Conservation (phyloP, 1,284 basidiomycete species). For the Sparassis latifolia region DNA sequence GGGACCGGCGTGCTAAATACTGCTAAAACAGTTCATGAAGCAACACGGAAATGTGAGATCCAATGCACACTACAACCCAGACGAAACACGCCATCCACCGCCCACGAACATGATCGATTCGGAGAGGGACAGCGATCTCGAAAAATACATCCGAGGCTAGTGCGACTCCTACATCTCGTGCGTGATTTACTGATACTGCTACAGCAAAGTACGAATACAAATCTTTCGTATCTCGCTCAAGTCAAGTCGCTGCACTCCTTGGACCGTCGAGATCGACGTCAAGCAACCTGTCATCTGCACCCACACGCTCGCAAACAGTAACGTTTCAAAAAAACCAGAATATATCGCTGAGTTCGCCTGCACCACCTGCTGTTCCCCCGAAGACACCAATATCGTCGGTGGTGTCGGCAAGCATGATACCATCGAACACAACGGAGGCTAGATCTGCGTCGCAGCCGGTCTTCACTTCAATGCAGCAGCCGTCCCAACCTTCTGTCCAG, state of each 20-base stretch:
- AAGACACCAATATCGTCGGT: background rate
- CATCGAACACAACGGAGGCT: slow-evolving; percentile 9
- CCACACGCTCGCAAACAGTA: slow-evolving; percentile 14
- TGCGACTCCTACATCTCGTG: slow-evolving; percentile 9
- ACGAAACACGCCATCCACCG: slow-evolving; percentile 70
- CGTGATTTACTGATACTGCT: slow-evolving; percentile 1
- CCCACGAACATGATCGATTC: slow-evolving; percentile 74
- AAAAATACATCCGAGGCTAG: slow-evolving; percentile 76
- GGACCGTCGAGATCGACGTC: slow-evolving; percentile 38
- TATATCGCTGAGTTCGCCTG: slow-evolving; percentile 3
- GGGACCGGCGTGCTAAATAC: no score
- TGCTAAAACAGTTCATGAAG: slow-evolving; percentile 51
- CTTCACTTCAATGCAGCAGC: slow-evolving; percentile 13
- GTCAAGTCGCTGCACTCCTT: slow-evolving; percentile 24
- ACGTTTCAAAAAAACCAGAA: slow-evolving; percentile 6
- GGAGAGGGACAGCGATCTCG: slow-evolving; percentile 78
- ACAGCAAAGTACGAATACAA: slow-evolving; percentile 73
- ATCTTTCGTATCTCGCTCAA: slow-evolving; percentile 42
- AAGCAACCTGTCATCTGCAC: slow-evolving; percentile 8
- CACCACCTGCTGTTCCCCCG: slow-evolving; percentile 8
- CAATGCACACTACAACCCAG: slow-evolving; percentile 69
- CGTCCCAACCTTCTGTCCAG: slow-evolving; percentile 6
- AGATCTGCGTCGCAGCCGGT: slow-evolving; percentile 17
- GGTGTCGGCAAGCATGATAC: background rate
- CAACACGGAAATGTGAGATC: slow-evolving; percentile 72